Conservation (phyloP, 164 flowering plant genomes). For the Nymphaea colorata region DNA sequence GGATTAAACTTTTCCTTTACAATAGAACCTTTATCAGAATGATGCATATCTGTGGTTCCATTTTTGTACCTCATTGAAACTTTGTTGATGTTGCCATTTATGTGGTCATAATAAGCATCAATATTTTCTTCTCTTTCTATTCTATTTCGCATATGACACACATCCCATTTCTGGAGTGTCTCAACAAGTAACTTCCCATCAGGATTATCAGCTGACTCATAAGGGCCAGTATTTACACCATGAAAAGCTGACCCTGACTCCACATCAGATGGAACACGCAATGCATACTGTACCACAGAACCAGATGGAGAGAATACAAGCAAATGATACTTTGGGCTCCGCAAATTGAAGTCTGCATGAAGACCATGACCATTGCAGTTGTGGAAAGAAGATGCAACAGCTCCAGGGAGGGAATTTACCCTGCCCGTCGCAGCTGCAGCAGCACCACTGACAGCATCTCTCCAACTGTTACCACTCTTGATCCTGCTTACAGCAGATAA, state of each 20-base stretch:
- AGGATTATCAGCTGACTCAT: slow-evolving; percentile 29
- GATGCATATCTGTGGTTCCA: slow-evolving; percentile 9
- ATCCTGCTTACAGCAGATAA: slow-evolving; percentile 62
- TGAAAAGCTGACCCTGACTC: slow-evolving; percentile 18
- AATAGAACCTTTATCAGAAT: slow-evolving; percentile 10
- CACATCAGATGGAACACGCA: slow-evolving; percentile 23
- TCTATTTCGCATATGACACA: slow-evolving; percentile 45
- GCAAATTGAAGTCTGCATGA: slow-evolving; percentile 10
- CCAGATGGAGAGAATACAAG: slow-evolving; percentile 72
- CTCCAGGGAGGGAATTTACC: slow-evolving; percentile 36
- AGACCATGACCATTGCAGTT: slow-evolving; percentile 29
- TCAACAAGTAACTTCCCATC: slow-evolving; percentile 48
- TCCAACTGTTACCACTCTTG: slow-evolving; percentile 58
- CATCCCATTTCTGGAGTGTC: slow-evolving; percentile 70
- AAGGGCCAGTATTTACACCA: slow-evolving; percentile 15
- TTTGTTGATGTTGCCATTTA: slow-evolving; percentile 27
- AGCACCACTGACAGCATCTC: slow-evolving; percentile 56
- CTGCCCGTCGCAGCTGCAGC: slow-evolving; percentile 75
- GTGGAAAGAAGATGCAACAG: slow-evolving; percentile 59
- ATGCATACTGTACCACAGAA: slow-evolving; percentile 49
- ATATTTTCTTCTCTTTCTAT: slow-evolving; percentile 47
- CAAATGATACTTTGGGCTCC: slow-evolving; percentile 36
- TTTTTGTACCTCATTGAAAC: slow-evolving; percentile 26
- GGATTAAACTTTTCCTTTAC: slow-evolving; percentile 18
- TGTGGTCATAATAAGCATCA: slow-evolving; percentile 66